These are phyloP conservation scores for Phytophthora cactorum DNA, from an alignment of 352 stramenopile species.

Conservation along the genomic window DNA sequence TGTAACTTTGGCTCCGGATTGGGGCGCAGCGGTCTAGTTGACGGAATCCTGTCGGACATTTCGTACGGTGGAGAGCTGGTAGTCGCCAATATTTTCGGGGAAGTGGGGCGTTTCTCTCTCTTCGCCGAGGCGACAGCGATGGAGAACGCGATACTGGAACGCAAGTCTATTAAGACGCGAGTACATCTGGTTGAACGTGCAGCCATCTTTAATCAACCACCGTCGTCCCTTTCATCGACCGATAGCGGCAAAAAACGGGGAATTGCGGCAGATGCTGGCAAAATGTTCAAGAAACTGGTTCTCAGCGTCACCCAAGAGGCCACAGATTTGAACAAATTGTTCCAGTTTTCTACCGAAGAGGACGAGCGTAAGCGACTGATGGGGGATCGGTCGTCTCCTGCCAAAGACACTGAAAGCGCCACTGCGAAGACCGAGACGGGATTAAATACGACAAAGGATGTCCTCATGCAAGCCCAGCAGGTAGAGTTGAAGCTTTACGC, in stretches of 20 bases:
- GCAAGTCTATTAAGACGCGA: slow-evolving; percentile 54
- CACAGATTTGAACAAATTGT: slow-evolving; percentile 77
- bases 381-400: slow-evolving; percentile 44
- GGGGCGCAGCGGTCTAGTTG: slow-evolving; percentile 46
- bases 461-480: slow-evolving; percentile 72
- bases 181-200: slow-evolving; percentile 47
- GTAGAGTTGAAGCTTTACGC: slow-evolving; percentile 30
- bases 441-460: slow-evolving; percentile 61
- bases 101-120: slow-evolving; percentile 71
- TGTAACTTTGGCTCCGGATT: slow-evolving; percentile 37
- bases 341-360: slow-evolving; percentile 71
- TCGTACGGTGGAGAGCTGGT: slow-evolving; percentile 64
- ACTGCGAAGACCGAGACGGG: slow-evolving; percentile 38
- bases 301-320: slow-evolving; percentile 62
- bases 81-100: slow-evolving; percentile 64
- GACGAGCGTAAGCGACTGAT: slow-evolving; percentile 64
- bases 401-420: slow-evolving; percentile 25
- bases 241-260: slow-evolving; percentile 54
- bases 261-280: slow-evolving; percentile 54
- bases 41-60: slow-evolving; percentile 50
- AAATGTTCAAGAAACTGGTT: slow-evolving; percentile 83
- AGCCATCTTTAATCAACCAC: slow-evolving; percentile 33
- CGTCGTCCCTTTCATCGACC: slow-evolving; percentile 32
- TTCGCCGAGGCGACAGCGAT: slow-evolving; percentile 55
- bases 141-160: slow-evolving; percentile 70